Evolutionary conservation across 768 basidiomycete species (phyloP), one percentile per base, ranked within the genome.

Genomic region (Candolleomyces eurysporus): DNA sequence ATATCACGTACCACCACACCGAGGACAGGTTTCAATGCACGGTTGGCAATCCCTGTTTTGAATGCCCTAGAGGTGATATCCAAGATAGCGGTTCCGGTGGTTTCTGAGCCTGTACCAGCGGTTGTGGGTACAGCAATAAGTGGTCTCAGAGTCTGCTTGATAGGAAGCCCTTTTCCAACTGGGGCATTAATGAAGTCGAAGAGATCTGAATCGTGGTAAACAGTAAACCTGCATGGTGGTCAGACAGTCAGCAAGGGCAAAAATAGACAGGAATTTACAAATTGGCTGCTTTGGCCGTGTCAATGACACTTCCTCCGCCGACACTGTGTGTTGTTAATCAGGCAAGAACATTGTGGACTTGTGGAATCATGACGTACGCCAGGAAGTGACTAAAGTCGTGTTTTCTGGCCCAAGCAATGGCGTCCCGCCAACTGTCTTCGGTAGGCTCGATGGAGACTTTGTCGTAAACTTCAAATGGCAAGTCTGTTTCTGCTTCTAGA

Each of bases 141-240:
- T 14, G 96, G 96, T 8, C 86, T 78, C 22, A 98, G 79, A 17
- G 79, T 76, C 69, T 91, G 78, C 3, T 82, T 77, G 64, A 98
- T 89, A 2, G 96, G 92, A 43, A 89, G 80, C 5, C 96, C 96
- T 74, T 94, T 95, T 48, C 96, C 96, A 57, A 98, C 80, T 0
- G 96, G 96, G 1, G 96, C 95, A 70, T 98, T 98, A 74, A 98
- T 92, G 72, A 96, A 98, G 72, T 98, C 96, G 78, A 95, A 90
- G 10, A 98, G 78, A 69, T 97, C 92, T 0, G 92, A 85, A 64
- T 98, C 93, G 66, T 90, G 90, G 80, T 98, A 98, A 11, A 92
- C 92, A 0, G 91, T 82, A 73, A 95, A 96, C 61, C 91, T 93
- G 63, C 21, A 43, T 55, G 45, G 70, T 46, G 19, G 22, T 16